A percentile compares a stretch with the other conserved stretches of the same genome.
Evolutionary conservation across 2,329 filamentous ascomycete species (phyloP).

Genomic region (Botryosphaeria dothidea): DNA sequence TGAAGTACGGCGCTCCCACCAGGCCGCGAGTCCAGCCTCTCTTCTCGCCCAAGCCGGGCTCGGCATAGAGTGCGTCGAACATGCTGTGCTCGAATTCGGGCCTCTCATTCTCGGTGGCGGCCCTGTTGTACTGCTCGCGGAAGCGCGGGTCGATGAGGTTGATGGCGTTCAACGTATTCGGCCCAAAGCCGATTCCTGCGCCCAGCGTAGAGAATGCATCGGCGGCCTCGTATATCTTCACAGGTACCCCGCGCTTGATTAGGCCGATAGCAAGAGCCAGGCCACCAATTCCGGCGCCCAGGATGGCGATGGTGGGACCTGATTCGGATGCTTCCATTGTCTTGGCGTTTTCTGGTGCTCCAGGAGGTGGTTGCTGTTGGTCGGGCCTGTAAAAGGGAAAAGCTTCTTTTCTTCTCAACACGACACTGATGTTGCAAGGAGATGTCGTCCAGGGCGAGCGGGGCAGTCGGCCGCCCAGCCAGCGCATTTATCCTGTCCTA

Average conservation of each 20-base stretch:
- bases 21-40: constrained; percentile 39
- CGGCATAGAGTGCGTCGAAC: constrained; percentile 44
- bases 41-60: constrained; percentile 43
- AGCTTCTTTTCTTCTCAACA: no score
- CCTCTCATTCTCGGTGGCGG: constrained; percentile 42
- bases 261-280: constrained; percentile 20
- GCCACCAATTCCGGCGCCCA: constrained; percentile 20
- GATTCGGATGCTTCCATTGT: background rate
- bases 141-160: constrained; percentile 43
- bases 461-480: no score
- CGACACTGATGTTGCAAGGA: no score
- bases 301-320: constrained; percentile 11
- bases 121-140: constrained; percentile 39
- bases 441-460: no score
- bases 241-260: background rate
- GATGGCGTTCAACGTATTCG: constrained; percentile 46
- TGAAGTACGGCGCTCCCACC: constrained; percentile 40
- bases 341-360: background rate
- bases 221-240: constrained; percentile 15
- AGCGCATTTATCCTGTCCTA: no score
- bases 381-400: no score
- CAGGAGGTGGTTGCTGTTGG: no score
- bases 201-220: constrained; percentile 14
- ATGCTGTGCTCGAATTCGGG: constrained; percentile 41
- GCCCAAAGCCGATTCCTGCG: constrained; percentile 32